Conservation (phyloP, 441 rosid species). For the Brassica hybrid region DNA sequence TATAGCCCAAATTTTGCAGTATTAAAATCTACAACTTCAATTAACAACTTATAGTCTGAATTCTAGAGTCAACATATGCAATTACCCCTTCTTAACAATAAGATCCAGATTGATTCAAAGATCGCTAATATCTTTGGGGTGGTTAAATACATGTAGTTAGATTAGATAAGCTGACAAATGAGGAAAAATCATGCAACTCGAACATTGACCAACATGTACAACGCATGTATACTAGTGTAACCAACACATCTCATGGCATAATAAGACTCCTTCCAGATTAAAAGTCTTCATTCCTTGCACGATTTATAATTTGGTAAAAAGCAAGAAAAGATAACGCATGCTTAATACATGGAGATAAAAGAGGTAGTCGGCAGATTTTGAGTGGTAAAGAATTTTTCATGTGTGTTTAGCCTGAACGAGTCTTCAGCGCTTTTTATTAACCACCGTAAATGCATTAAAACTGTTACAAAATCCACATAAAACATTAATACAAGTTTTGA, state of each 20-base stretch:
- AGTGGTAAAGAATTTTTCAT: not conserved
- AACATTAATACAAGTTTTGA: not conserved
- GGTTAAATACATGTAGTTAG: not conserved
- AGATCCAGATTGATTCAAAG: not conserved
- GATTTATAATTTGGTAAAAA: not conserved
- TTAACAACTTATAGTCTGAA: not conserved
- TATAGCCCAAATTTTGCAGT: not conserved
- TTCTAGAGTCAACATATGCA: not conserved
- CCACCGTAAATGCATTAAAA: not conserved
- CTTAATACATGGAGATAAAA: slow-evolving; percentile 7
- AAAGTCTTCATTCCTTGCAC: not conserved
- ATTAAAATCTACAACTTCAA: not conserved
- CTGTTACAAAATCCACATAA: not conserved
- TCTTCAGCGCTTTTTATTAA: not conserved
- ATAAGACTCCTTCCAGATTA: not conserved
- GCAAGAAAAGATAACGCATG: not conserved
- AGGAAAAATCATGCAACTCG: not conserved
- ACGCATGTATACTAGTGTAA: not conserved
- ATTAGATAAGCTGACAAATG: slow-evolving; percentile 1
- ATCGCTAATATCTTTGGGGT: not conserved
- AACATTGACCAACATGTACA: slow-evolving; percentile 5
- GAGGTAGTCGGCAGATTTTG: not conserved
- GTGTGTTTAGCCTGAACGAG: not conserved
- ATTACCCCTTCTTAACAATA: not conserved
- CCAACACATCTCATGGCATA: not conserved